Conservation (phyloP, 2,329 filamentous ascomycete species). For the Elsinoe batatas region DNA sequence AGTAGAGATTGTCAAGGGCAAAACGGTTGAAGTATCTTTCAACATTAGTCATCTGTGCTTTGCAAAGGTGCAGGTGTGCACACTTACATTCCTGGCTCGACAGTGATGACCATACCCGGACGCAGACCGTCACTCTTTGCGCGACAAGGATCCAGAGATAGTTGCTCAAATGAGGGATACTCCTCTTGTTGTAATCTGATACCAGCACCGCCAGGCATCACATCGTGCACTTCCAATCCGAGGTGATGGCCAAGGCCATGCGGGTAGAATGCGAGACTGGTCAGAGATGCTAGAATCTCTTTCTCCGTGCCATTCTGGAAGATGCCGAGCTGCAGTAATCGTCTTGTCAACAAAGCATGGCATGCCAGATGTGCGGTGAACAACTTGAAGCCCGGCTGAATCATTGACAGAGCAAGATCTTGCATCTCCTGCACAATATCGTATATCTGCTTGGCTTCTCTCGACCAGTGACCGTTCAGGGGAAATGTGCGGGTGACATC, state of each 20-base stretch:
- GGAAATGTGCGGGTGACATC: slow-evolving; percentile 88
- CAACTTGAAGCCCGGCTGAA: slow-evolving; percentile 61
- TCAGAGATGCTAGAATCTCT: slow-evolving; percentile 66
- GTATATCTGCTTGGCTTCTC: slow-evolving; percentile 64
- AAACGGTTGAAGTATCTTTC: slow-evolving; percentile 84
- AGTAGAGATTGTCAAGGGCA: slow-evolving; percentile 66
- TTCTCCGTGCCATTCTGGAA: slow-evolving; percentile 48
- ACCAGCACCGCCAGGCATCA: slow-evolving; percentile 15
- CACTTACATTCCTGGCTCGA: slow-evolving; percentile 41
- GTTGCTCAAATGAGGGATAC: not conserved
- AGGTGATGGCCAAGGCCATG: slow-evolving; percentile 87
- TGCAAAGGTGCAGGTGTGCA: not conserved
- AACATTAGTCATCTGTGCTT: not conserved
- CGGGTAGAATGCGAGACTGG: slow-evolving; percentile 85
- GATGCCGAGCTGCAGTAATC: slow-evolving; percentile 62
- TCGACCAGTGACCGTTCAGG: slow-evolving; percentile 58
- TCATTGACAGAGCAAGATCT: slow-evolving; percentile 55
- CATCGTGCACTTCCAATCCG: slow-evolving; percentile 84
- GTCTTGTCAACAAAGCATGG: slow-evolving; percentile 60
- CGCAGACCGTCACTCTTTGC: slow-evolving; percentile 26
- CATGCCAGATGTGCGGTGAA: slow-evolving; percentile 64
- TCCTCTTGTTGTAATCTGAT: not conserved
- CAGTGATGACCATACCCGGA: slow-evolving; percentile 47
- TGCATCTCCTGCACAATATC: slow-evolving; percentile 75
- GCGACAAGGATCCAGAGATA: not conserved